phyloP scores from a whole-genome alignment of 129 eudicot genomes.

The Apium graveolens region DNA sequence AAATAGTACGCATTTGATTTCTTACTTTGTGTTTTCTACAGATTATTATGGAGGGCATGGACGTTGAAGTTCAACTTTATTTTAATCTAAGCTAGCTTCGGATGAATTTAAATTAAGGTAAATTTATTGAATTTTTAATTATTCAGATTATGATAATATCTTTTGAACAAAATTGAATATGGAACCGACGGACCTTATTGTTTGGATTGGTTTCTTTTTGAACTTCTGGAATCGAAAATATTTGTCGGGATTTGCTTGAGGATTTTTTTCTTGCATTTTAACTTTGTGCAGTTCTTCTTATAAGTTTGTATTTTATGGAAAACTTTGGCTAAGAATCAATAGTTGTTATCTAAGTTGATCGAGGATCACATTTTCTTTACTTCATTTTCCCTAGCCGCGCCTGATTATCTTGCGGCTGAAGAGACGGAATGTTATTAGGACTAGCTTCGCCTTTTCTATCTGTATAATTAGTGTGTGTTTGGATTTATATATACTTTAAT shows the following conservation, averaged over 20 bases:
- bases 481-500: background rate
- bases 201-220: background rate
- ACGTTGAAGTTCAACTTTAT: background rate
- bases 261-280: conserved; percentile 30
- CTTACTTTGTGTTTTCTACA: conserved; percentile 13
- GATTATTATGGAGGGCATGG: conserved; percentile 13
- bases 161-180: background rate
- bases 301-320: background rate
- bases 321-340: background rate
- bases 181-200: background rate
- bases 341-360: too few species aligned
- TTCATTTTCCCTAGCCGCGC: background rate
- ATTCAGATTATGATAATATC: background rate
- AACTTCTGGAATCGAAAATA: background rate
- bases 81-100: background rate
- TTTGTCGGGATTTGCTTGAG: conserved; percentile 22
- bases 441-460: background rate
- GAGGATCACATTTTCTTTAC: background rate
- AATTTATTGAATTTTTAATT: conserved; percentile 3
- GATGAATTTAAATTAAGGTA: conserved; percentile 16
- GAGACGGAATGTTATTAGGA: background rate
- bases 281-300: conserved; percentile 8
- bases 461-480: background rate
- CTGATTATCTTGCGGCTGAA: background rate
- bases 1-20: background rate